phyloP scores from a whole-genome alignment of 495 filamentous ascomycete species.

The Patellaria atrata region DNA sequence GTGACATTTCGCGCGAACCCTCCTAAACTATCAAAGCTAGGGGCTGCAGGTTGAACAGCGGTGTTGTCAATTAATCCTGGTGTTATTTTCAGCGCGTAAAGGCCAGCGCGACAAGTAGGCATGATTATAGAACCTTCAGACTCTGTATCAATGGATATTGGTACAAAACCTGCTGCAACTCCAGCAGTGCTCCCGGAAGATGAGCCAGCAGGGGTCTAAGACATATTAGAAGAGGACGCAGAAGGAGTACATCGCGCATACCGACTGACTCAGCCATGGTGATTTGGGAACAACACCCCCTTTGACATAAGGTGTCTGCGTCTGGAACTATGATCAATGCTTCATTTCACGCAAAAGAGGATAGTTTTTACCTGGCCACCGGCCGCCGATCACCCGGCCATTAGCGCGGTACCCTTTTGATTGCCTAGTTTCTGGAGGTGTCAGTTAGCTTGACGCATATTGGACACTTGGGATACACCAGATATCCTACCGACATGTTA shows the following conservation, averaged over 20 bases:
- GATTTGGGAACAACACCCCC: no score
- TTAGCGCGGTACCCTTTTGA: not conserved
- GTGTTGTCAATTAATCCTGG: no score
- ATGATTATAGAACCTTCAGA: not conserved
- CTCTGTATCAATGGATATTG: conserved; percentile 2
- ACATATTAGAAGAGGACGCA: not conserved
- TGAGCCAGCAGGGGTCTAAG: conserved; percentile 5
- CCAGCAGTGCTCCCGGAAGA: conserved; percentile 3
- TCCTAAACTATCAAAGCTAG: no score
- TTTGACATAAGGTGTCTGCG: no score
- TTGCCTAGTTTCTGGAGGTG: no score
- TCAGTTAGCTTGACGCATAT: no score
- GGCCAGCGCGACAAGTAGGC: conserved; percentile 1
- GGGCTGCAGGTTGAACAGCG: no score
- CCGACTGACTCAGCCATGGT: no score
- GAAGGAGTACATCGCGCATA: not conserved
- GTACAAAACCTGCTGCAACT: conserved; percentile 4
- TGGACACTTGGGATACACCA: not conserved
- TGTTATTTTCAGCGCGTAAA: conserved; percentile 4
- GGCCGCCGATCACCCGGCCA: not conserved
- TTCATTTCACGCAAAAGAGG: no score
- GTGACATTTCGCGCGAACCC: no score
- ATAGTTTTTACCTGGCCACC: not conserved
- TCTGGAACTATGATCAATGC: no score
- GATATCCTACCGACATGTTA: not conserved